A percentile compares a stretch with the other conserved stretches of the same genome.
Evolutionary conservation across 257 asterid genomes (phyloP).

Genomic region (Euphrasia confusa): DNA sequence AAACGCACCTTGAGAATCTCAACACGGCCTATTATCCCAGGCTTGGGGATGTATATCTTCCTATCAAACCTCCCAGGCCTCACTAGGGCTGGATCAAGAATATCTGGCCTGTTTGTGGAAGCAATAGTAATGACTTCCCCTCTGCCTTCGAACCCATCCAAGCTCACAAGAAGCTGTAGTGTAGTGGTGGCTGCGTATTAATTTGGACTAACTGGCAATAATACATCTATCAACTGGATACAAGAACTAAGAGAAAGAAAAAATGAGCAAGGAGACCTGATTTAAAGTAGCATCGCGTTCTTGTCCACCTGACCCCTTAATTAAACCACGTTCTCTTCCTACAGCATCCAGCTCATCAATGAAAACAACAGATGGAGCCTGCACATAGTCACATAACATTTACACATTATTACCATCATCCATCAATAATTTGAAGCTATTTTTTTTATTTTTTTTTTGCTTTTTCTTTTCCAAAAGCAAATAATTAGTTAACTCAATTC

Average conservation of each 20-base stretch:
- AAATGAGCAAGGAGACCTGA: constrained; percentile 54
- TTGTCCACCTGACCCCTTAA: constrained; percentile 93
- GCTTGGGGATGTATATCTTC: constrained; percentile 83
- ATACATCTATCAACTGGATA: constrained; percentile 20
- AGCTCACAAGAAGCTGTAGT: constrained; percentile 86
- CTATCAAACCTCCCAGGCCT: constrained; percentile 97
- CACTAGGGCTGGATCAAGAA: constrained; percentile 93
- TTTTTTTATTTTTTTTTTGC: neutral
- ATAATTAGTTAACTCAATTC: neutral
- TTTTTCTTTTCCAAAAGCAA: neutral
- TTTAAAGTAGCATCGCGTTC: constrained; percentile 98
- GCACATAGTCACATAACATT: constrained; percentile 25
- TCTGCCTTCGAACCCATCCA: constrained; percentile 98
- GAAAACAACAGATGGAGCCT: constrained; percentile 98
- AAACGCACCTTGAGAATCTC: constrained; percentile 77
- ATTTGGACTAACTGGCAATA: constrained; percentile 9
- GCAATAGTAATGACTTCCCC: constrained; percentile 98
- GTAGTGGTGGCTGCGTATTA: constrained; percentile 26
- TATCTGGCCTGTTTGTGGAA: constrained; percentile 96
- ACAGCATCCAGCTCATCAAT: constrained; percentile 98
- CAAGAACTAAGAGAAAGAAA: constrained; percentile 13
- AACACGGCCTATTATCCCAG: constrained; percentile 82
- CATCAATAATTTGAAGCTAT: neutral
- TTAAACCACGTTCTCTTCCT: constrained; percentile 92
- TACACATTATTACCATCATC: constrained; percentile 17